Percentiles rank a stretch among this genome's conserved stretches.
Evolutionary conservation across 2,329 filamentous ascomycete species (phyloP).

Genomic region (Knufia fluminis): DNA sequence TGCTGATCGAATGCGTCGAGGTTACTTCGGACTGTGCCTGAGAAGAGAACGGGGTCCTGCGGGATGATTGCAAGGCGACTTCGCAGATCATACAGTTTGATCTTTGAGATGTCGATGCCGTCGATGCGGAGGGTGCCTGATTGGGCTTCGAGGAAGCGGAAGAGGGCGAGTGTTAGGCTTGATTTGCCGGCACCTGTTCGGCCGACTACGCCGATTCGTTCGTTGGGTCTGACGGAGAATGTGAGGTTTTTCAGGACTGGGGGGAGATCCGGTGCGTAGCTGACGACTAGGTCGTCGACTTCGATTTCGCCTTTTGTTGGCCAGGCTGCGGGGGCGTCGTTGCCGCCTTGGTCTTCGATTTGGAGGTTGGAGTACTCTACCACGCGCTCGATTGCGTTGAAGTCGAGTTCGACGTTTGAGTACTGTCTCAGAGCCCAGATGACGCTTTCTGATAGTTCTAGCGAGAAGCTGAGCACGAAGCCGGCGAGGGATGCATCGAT

Average conservation of each 20-base stretch:
- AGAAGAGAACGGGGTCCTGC: slow-evolving; percentile 74
- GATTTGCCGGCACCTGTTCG: slow-evolving; percentile 73
- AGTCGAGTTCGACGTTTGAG: slow-evolving; percentile 63
- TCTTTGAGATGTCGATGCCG: slow-evolving; percentile 63
- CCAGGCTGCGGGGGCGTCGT: slow-evolving; percentile 60
- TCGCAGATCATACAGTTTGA: slow-evolving; percentile 60
- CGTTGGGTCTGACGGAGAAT: slow-evolving; percentile 57
- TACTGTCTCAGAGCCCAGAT: slow-evolving; percentile 60
- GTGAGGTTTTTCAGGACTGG: slow-evolving; percentile 61
- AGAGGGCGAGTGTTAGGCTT: slow-evolving; percentile 63
- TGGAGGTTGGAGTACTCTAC: slow-evolving; percentile 63
- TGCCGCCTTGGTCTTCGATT: slow-evolving; percentile 56
- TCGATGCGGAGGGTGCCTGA: slow-evolving; percentile 62
- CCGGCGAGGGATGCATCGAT: slow-evolving; percentile 65
- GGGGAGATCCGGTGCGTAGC: slow-evolving; percentile 62
- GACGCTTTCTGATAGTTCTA: slow-evolving; percentile 57
- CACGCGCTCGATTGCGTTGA: slow-evolving; percentile 69
- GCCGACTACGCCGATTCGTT: slow-evolving; percentile 67
- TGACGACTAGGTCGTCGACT: slow-evolving; percentile 61
- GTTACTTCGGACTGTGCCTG: slow-evolving; percentile 66
- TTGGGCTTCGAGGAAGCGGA: slow-evolving; percentile 64
- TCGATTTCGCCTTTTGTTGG: slow-evolving; percentile 64
- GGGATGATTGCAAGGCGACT: slow-evolving; percentile 73
- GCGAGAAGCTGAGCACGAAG: slow-evolving; percentile 64
- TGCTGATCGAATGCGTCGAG: slow-evolving; percentile 68